Base-by-base conservation (phyloP, 2,329 filamentous ascomycete genomes). In the Penicillium sp. region DNA sequence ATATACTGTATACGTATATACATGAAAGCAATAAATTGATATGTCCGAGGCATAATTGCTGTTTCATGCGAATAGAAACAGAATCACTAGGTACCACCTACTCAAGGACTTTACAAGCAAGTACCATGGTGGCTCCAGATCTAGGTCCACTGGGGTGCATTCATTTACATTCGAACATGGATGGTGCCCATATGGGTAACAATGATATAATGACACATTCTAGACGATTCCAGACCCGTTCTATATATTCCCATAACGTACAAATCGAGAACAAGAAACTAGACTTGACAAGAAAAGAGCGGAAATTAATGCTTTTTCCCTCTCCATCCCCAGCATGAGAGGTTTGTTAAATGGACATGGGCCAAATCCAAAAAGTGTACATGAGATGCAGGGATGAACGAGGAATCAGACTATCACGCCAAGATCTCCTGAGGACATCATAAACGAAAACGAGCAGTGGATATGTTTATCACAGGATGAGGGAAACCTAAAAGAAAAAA, bases 221-320 rank as follows among this genome's bases (percentile, higher is more conserved):
- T 52, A 59, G 49, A 59, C 44, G 57, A 61, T 55, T 59, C 57
- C 50, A 60, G 55, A 60, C 59, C 65, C 57, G 50, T 61, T 70
- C 68, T 71, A 72, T 71, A 62, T 62, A 66, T 67, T 63, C 66
- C 64, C 54, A 59, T 59, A 62, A 53, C 57, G 53, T 66, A 66
- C 60, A 66, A 62, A 62, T 63, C 57, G 57, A 54, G 49, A 58
- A 62, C 59, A 57, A 59, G 27, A 57, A 62, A 59, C 50, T 50
- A 51, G 54, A 62, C 62, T 25, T 29, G 16, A 58, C 19, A 46
- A 56, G 49, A 62, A 60, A 59, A 60, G 55, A 53, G 43, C 44
- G 43, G 47, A 19, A 54, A 63, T 61, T 61, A 62, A 55, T 66
- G 62, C 62, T 66, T 67, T 67, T 67, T 65, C 33, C 59, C 55